Evolutionary conservation across 108 stramenopile genomes (phyloP).

Genomic region (Discostella pseudostelligera): DNA sequence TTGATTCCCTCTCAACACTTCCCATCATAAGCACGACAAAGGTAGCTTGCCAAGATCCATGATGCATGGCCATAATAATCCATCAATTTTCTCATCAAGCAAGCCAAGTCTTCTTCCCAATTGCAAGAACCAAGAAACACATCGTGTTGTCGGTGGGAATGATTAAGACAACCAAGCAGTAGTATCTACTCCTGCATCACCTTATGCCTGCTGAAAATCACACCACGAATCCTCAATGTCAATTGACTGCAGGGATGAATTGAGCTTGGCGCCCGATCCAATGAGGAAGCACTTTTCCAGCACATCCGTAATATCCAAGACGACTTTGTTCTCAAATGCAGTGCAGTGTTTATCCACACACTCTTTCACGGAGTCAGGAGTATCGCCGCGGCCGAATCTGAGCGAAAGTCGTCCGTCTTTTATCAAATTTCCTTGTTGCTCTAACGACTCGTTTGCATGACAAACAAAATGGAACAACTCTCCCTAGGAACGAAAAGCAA

Average conservation of each 20-base stretch:
- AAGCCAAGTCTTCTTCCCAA: too few species aligned
- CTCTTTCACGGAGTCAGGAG: constrained; percentile 59
- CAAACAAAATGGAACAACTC: constrained; percentile 70
- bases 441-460: constrained; percentile 35
- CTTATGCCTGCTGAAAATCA: constrained; percentile 28
- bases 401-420: constrained; percentile 82
- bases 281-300: constrained; percentile 23
- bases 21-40: too few species aligned
- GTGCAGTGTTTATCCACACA: constrained; percentile 55
- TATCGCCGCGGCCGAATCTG: constrained; percentile 53
- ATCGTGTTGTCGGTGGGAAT: too few species aligned
- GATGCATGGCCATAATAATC: too few species aligned
- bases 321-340: constrained; percentile 21
- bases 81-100: too few species aligned
- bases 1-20: too few species aligned
- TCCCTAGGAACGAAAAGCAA: constrained; percentile 16
- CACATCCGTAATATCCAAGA: constrained; percentile 31
- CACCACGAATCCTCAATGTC: constrained; percentile 14
- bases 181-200: too few species aligned
- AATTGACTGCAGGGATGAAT: constrained; percentile 1
- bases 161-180: too few species aligned
- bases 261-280: neutral
- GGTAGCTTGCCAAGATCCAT: too few species aligned
- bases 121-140: too few species aligned
- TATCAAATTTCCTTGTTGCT: constrained; percentile 17